Evolutionary conservation across 495 filamentous ascomycete species (phyloP).

Genomic region (Annulohypoxylon nitens): DNA sequence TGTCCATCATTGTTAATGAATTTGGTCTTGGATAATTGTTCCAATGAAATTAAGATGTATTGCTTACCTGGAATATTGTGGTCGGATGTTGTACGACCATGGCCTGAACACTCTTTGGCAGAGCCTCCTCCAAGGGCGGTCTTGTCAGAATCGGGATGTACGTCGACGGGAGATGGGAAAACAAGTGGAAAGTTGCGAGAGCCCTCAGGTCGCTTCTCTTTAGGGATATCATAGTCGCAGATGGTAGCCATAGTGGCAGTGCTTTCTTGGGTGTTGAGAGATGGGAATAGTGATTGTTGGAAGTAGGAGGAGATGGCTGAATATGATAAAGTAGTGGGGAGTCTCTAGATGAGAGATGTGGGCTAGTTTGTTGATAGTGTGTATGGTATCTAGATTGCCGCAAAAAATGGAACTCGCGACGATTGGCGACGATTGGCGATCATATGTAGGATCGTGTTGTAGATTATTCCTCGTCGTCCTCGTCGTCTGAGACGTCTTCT

Average conservation of each 20-base stretch:
- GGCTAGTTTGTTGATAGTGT: no score
- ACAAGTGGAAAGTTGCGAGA: conserved; percentile 14
- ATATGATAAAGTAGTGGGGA: background rate
- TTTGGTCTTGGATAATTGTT: background rate
- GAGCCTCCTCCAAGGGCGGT: background rate
- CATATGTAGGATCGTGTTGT: no score
- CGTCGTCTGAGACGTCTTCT: no score
- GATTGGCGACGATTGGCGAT: no score
- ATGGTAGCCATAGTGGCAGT: background rate
- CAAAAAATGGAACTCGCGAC: no score
- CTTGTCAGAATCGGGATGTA: no score
- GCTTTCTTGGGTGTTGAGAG: background rate
- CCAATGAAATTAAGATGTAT: background rate
- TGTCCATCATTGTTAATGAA: background rate
- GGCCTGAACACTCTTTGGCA: no score
- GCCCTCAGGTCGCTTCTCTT: background rate
- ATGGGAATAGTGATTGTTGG: background rate
- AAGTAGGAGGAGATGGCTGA: background rate
- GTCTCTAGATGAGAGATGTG: no score
- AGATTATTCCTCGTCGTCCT: no score
- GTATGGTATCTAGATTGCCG: no score
- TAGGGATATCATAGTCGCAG: conserved; percentile 1
- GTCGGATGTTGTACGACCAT: no score
- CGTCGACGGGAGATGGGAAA: background rate
- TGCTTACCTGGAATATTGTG: background rate